Base-by-base conservation (phyloP, 2,329 filamentous ascomycete genomes). In the Calonectria hongkongensis region DNA sequence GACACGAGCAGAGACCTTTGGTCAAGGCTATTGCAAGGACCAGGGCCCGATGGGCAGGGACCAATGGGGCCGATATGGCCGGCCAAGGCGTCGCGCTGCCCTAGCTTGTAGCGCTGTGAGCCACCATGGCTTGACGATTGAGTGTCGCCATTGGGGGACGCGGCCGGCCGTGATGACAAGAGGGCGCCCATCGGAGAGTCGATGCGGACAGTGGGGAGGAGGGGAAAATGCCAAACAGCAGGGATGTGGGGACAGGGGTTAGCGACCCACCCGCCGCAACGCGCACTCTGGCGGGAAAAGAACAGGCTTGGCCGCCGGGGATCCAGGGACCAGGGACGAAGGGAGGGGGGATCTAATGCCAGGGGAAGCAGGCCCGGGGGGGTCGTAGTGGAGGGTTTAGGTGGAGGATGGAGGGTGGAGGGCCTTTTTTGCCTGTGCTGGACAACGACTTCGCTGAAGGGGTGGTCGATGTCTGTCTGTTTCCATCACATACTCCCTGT, bases 301-400 rank as follows among this genome's bases (percentile, higher is more conserved):
- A 30, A 27, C 47, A 54, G 51, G 43, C 30, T 39, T 56, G 27
- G 50, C 63, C 48, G 27, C 51, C 50, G 71, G 70, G 66, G 65
- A 65, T 51, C 68, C 60, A 73, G 70, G 66, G 65, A 66, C 70
- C 66, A 67, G 70, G 73, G 71, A 69, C 69, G 66, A 65, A 68
- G 68, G 56, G 73, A 66, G 41, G 70, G 70, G 75, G 70, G 54
- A 75, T 74, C 62, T 73, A 63, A 64, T 71, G 74, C 73, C 77
- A 78, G 75, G 75, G 77, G 77, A 50, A 77, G 70, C 76, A 69
- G 51, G 73, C 60, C 73, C 72, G 71, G 76, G 77, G 67, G 73
- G 76, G 71, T 77, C 71, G 56, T 56, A 60, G 73, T 78, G 77
- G 75, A 21, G 30, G 5, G 4, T 33, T 33, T 33, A 33, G 10